These are phyloP conservation scores for Wickerhamiella pararugosa DNA, from an alignment of 1,139 yeast species.

Conservation along the genomic window DNA sequence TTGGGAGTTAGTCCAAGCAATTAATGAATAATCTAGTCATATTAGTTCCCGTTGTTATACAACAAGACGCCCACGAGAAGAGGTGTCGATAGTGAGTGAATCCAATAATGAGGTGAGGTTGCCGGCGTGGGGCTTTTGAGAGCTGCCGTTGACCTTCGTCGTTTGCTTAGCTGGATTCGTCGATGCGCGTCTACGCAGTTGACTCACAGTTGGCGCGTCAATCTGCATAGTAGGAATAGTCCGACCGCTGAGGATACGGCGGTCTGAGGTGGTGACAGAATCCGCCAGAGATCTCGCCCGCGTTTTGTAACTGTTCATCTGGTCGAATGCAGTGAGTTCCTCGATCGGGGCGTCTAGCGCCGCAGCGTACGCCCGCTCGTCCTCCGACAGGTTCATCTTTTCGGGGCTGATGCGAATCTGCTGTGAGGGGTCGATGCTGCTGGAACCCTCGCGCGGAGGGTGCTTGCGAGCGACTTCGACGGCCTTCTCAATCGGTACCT, in stretches of 20 bases:
- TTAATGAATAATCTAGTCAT: neutral
- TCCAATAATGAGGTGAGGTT: constrained; percentile 16
- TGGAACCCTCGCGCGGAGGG: neutral
- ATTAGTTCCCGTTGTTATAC: constrained; percentile 5
- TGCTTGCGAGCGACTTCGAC: constrained; percentile 4
- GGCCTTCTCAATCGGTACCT: constrained; percentile 9
- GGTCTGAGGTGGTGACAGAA: constrained; percentile 5
- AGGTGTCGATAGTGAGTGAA: constrained; percentile 11
- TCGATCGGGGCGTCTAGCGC: constrained; percentile 6
- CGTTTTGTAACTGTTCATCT: constrained; percentile 5
- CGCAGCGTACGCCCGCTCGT: constrained; percentile 5
- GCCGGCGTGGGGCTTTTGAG: constrained; percentile 3
- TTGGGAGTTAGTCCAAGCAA: neutral
- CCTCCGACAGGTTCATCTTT: constrained; percentile 2
- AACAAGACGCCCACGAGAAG: constrained; percentile 15
- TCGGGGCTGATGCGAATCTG: neutral
- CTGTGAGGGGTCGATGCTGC: neutral
- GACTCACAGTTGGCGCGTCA: constrained; percentile 6
- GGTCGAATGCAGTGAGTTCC: constrained; percentile 2
- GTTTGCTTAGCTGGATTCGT: neutral
- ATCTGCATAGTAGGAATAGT: neutral
- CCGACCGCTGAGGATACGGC: constrained; percentile 3
- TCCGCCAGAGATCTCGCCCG: constrained; percentile 7
- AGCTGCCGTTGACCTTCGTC: neutral
- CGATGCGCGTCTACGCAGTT: constrained; percentile 4